These are phyloP conservation scores for Metschnikowia vanudenii DNA, from an alignment of 805 yeast genomes.

Conservation along the genomic window DNA sequence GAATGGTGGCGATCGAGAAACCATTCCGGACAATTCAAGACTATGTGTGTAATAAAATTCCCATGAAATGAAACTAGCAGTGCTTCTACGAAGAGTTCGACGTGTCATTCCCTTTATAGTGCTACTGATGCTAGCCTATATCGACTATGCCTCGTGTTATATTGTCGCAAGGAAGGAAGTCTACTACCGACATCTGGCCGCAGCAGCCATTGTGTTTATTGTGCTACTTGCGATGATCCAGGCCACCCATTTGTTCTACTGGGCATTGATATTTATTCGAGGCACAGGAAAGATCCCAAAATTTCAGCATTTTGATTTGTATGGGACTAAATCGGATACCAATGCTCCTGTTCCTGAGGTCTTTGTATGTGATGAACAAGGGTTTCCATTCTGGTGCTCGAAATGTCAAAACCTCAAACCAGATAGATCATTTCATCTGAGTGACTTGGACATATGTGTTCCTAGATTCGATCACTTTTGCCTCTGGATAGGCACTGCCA, in stretches of 20 bases:
- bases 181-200: conserved; percentile 7
- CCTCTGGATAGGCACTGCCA: conserved; percentile 67
- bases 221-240: conserved; percentile 12
- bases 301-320: conserved; percentile 35
- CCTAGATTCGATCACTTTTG: conserved; percentile 84
- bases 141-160: conserved; percentile 15
- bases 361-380: conserved; percentile 68
- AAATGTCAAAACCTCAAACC: conserved; percentile 64
- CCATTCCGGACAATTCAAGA: too few species aligned
- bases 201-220: conserved; percentile 19
- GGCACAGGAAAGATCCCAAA: conserved; percentile 59
- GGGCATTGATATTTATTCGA: conserved; percentile 43
- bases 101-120: conserved; percentile 10
- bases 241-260: conserved; percentile 24
- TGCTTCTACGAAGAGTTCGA: conserved; percentile 3
- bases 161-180: conserved; percentile 15
- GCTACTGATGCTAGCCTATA: conserved; percentile 10
- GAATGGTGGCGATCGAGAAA: too few species aligned
- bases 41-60: background rate
- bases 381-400: conserved; percentile 77
- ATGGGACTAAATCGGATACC: conserved; percentile 15
- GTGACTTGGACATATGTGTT: conserved; percentile 54
- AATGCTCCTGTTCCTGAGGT: conserved; percentile 49
- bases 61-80: conserved; percentile 2
- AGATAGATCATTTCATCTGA: conserved; percentile 70